Base-by-base conservation (phyloP, 2,329 filamentous ascomycete species). In the Thelonectria rubi region DNA sequence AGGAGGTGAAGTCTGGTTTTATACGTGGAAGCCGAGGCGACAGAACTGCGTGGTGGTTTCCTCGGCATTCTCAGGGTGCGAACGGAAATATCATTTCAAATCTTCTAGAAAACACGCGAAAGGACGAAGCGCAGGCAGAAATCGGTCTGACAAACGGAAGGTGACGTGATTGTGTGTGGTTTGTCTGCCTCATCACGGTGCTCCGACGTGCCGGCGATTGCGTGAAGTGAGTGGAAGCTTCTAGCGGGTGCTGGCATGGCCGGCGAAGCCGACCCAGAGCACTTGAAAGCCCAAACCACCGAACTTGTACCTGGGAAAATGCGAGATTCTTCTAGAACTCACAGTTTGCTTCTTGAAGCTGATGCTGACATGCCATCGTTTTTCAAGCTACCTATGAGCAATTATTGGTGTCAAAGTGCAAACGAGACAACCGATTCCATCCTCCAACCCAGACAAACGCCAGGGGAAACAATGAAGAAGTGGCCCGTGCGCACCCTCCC, bases 31-130 rank as follows among this genome's bases (percentile, higher is more conserved):
- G 52, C 55, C 30, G 37, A 46, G 46, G 50, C 34, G 50, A 24
- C 42, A 49, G 58, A 61, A 59, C 20, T 34, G 49, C 47, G 58
- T 52, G 32, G 58, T 43, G 42, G 55, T 26, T 69, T 72, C 66
- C 47, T 40, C 56, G 39, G 46, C 32, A 55, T 69, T 67, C 55
- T 60, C 24, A 59, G 66, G n/a, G 70, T 53, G 46, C 46, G 69
- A 65, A 50, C 53, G 50, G 65, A 65, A 47, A 53, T 56, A 43
- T 51, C 48, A 62, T 66, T 58, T 45, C 63, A 58, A 54, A 53
- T 17, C 11, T 72, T 73, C 65, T 69, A 64, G 69, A 74, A 75
- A 48, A 55, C 47, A 30, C 65, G 43, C 45, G 67, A 67, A 56
- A 18, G 43, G 15, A 20, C 15, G 48, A 60, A n/a, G 8, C 30